Evolutionary conservation across 352 stramenopile species (phyloP).

Genomic region (Lagenidium giganteum): DNA sequence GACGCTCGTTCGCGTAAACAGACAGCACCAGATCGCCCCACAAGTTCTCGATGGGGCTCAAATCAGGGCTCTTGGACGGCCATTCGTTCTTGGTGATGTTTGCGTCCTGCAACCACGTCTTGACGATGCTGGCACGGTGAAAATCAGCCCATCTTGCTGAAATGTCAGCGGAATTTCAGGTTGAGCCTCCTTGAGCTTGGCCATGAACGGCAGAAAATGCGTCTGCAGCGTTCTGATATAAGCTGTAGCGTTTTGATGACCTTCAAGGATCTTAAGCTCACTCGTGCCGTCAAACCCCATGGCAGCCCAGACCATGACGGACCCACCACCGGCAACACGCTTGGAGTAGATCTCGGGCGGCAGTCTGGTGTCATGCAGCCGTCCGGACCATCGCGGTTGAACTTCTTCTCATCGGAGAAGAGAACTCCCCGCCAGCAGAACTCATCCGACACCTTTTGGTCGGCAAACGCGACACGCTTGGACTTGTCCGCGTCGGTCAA

Average conservation of each 20-base stretch:
- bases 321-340: not conserved
- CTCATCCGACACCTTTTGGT: no score
- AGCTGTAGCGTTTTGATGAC: conserved; percentile 3
- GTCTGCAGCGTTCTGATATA: no score
- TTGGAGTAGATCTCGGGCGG: conserved; percentile 29
- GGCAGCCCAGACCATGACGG: no score
- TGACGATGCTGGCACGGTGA: conserved; percentile 18
- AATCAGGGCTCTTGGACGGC: conserved; percentile 4
- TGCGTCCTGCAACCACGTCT: conserved; percentile 14
- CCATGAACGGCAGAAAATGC: conserved; percentile 9
- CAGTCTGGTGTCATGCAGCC: no score
- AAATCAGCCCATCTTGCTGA: no score
- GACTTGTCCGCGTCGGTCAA: no score
- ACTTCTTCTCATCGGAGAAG: conserved; percentile 29
- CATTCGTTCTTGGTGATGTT: conserved; percentile 4
- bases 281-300: conserved; percentile 10
- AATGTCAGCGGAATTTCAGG: conserved; percentile 24
- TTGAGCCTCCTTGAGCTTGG: conserved; percentile 9
- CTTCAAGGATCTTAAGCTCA: conserved; percentile 1
- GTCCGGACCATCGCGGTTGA: conserved; percentile 26
- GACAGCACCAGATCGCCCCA: conserved; percentile 1
- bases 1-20: conserved; percentile 6
- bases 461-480: no score
- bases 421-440: no score
- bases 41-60: conserved; percentile 11